Conservation (phyloP, 2,329 filamentous ascomycete genomes). For the Aulographum hederae region DNA sequence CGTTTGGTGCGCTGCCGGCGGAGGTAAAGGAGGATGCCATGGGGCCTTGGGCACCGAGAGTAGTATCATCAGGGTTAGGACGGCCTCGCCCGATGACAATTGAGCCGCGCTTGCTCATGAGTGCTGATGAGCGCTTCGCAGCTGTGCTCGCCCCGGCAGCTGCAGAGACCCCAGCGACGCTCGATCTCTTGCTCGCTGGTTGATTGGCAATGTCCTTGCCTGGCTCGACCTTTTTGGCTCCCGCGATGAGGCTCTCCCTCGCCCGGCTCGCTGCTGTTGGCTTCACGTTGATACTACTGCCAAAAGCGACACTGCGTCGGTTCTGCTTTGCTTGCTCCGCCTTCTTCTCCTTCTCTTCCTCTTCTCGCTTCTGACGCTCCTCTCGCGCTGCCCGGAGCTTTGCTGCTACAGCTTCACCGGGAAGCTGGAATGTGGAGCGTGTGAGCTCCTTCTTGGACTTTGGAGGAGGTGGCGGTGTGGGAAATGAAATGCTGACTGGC, state of each 20-base stretch:
- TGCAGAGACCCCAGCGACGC: background rate
- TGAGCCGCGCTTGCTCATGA: background rate
- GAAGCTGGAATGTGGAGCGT: constrained; percentile 29
- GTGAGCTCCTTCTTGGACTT: constrained; percentile 34
- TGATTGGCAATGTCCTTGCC: too few species aligned
- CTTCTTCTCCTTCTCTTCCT: constrained; percentile 10
- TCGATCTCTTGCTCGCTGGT: background rate
- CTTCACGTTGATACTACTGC: constrained; percentile 17
- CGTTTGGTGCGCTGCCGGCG: background rate
- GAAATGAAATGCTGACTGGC: constrained; percentile 29
- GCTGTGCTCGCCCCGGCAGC: background rate
- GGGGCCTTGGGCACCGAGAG: too few species aligned
- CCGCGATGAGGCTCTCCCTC: constrained; percentile 18
- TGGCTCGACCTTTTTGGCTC: background rate
- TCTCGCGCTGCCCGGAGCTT: constrained; percentile 33
- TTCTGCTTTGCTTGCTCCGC: constrained; percentile 25
- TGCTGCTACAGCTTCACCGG: constrained; percentile 33
- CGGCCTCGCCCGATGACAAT: background rate
- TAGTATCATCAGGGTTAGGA: background rate
- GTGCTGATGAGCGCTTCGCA: background rate
- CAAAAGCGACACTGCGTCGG: constrained; percentile 14
- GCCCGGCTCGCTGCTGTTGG: constrained; percentile 28
- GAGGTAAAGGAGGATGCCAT: background rate
- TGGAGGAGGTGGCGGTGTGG: constrained; percentile 23
- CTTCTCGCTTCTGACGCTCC: constrained; percentile 26